Percentiles rank a stretch among this genome's conserved stretches.
phyloP scores from a whole-genome alignment of 2,329 filamentous ascomycete genomes.

The Pseudocercospora macadamiae region DNA sequence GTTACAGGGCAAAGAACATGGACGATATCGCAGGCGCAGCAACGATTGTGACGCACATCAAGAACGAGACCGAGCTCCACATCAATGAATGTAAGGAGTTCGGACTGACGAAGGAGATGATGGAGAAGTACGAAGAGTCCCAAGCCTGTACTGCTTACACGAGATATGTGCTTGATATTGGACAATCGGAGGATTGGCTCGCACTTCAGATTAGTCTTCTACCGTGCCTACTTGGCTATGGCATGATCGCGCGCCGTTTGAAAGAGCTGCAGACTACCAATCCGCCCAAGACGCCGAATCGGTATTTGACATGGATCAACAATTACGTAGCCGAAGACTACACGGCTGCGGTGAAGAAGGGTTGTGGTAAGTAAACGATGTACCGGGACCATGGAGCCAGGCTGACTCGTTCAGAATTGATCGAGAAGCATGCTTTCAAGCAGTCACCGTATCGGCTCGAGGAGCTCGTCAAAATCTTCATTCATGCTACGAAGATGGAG shows the following conservation, averaged over 20 bases:
- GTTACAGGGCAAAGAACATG: conserved; percentile 79
- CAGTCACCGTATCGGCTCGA: conserved; percentile 78
- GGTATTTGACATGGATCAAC: conserved; percentile 89
- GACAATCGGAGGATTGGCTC: conserved; percentile 84
- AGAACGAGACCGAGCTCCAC: conserved; percentile 79
- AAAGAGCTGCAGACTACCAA: conserved; percentile 61
- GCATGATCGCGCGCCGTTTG: conserved; percentile 73
- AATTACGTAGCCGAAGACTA: conserved; percentile 87
- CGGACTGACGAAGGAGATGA: conserved; percentile 72
- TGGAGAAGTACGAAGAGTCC: conserved; percentile 73
- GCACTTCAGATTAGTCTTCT: conserved; percentile 82
- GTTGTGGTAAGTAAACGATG: conserved; percentile 60
- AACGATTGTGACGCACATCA: conserved; percentile 74
- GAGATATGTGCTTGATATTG: conserved; percentile 81
- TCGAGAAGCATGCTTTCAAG: conserved; percentile 73
- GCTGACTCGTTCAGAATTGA: conserved; percentile 56
- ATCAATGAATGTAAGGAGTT: conserved; percentile 80
- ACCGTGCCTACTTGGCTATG: conserved; percentile 89
- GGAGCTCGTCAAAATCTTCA: conserved; percentile 80
- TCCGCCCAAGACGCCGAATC: conserved; percentile 35
- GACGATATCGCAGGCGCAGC: conserved; percentile 72
- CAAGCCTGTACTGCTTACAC: conserved; percentile 82
- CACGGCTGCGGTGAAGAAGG: conserved; percentile 68
- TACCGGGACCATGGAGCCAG: neutral
- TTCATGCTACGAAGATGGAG: conserved; percentile 83